These are phyloP conservation scores for Isatis lusitanica DNA, from an alignment of 441 rosid species.

Conservation along the genomic window DNA sequence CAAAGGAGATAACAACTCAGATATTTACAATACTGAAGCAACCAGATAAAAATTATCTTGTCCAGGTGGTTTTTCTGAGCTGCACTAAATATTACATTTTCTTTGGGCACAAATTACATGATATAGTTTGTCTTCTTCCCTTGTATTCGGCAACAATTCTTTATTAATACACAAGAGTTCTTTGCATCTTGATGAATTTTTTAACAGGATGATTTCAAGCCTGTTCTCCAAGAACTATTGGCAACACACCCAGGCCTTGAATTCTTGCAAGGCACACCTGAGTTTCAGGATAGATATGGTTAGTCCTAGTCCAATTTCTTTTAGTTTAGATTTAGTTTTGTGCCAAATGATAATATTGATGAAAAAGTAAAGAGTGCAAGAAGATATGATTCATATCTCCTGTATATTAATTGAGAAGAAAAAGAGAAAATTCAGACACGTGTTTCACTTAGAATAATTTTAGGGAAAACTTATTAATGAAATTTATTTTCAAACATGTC, in stretches of 20 bases:
- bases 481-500: too few species aligned
- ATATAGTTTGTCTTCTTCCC: not conserved
- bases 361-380: not conserved
- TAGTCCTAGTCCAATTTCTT: constrained; percentile 30
- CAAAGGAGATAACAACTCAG: constrained; percentile 73
- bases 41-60: constrained; percentile 70
- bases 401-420: too few species aligned
- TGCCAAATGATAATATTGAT: not conserved
- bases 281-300: constrained; percentile 99
- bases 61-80: constrained; percentile 60
- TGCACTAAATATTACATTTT: not conserved
- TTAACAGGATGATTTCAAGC: constrained; percentile 89
- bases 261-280: constrained; percentile 96
- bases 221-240: constrained; percentile 80
- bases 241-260: constrained; percentile 99
- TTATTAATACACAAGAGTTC: not conserved
- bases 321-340: not conserved
- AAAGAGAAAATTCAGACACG: too few species aligned
- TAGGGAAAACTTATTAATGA: too few species aligned
- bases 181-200: constrained; percentile 7
- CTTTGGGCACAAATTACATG: constrained; percentile 5
- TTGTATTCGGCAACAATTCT: not conserved
- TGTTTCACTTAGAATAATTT: too few species aligned
- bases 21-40: constrained; percentile 79
- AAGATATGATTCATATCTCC: not conserved